Evolutionary conservation across 768 basidiomycete species (phyloP), one percentile per base, ranked within the genome.

Genomic region (Collybia mongolica): DNA sequence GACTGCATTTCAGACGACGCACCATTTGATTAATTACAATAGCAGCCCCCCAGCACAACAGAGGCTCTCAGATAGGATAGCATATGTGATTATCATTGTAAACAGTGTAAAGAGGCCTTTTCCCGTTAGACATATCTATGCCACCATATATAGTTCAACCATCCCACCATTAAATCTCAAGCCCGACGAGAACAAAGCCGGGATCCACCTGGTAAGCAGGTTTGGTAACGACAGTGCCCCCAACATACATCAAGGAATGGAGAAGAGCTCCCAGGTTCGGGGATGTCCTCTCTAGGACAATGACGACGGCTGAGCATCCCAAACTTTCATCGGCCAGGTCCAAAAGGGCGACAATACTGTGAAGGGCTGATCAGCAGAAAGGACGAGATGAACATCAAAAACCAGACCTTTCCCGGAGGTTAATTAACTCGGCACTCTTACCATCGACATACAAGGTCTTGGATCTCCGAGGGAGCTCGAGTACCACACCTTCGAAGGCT

Each of bases 191-290:
- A 29, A 95, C 81, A 64, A 84, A 91, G 15, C 84, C 81, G 23
- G 86, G 77, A 61, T 90, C 81, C 50, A 86, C 82, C 60, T 82
- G 74, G 75, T 88, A 90, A 20, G 81, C 82, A 48, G 89, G 88
- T 63, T 83, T 86, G 47, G 90, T 89, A 45, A 95, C 84, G 46
- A 95, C 86, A 44, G 79, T 81, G 48, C 90, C 93, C 54, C 92
- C 92, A 46, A 94, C 89, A 68, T 95, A 95, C 89, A 95, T 90
- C 54, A 95, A 77, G 44, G 93, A 88, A 63, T 95, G 93, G 32
- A 95, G 73, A 49, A 93, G 73, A 60, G 83, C 81, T 57, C 86
- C 80, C 48, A 94, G 76, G 48, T 78, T 80, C 15, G 82, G 79
- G 37, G 84, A 87, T 0, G 83, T 76, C 58, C 86, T 81, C 66